Evolutionary conservation across 805 yeast genomes (phyloP), one percentile per base, ranked within the genome.

Genomic region (Clavispora santaluciae): DNA sequence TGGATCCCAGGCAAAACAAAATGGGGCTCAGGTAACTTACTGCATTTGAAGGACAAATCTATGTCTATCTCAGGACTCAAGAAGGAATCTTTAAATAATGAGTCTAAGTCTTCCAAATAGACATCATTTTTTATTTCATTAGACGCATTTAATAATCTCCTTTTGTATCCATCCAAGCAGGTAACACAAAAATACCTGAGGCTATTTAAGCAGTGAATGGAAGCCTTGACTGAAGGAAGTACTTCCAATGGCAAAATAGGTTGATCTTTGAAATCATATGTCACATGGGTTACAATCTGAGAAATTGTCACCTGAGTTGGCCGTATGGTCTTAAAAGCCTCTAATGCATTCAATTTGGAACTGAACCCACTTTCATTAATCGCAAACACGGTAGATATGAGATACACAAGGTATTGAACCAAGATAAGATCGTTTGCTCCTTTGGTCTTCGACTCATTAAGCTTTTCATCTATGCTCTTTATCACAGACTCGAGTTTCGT

Each of bases 401-500:
- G 50, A 18, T 62, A 50, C 1, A 66, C 54, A 22, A 68, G 49
- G 48, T 66, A 68, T 33, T 68, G 70, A 15, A 67, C 49, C 24
- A 67, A 49, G 11, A 67, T 63, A 10, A 64, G 43, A 13, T 20
- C 23, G 4, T 21, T 17, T 4, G 24, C 9, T 6, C 33, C 33
- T 2, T 22, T 12, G 6, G 35, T n/a, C 2, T 11, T 18, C 23
- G 16, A 12, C 6, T 41, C 37, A 2, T 8, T 31, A 10, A 41
- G 22, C 22, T 39, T 15, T 22, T 37, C 24, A 25, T 52, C 52
- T 6, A 44, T 30, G 23, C 51, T 44, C 15, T 23, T 25, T 1
- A 61, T 44, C 35, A 74, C 55, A 24, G 60, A 58, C 26, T 63
- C 63, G 20, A 80, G 51, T 52, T 79, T 80, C 41, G 60, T 54